Evolutionary conservation across 805 yeast species (phyloP).

Genomic region (Grigorovia jiainica): DNA sequence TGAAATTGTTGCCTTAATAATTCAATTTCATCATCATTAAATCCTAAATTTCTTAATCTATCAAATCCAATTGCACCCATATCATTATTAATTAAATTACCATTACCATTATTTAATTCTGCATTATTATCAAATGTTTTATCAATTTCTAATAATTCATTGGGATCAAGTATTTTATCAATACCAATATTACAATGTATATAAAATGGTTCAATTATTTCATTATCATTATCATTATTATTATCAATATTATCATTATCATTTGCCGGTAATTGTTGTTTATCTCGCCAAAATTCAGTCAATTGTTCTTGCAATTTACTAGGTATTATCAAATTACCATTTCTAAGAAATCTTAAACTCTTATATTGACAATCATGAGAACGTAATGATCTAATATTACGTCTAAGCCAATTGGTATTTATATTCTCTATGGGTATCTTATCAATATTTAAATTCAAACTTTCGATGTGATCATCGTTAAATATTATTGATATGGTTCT

Average conservation of each 20-base stretch:
- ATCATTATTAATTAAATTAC: conserved; percentile 11
- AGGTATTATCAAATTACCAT: conserved; percentile 18
- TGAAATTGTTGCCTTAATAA: conserved; percentile 68
- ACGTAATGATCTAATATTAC: conserved; percentile 20
- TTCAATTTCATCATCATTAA: conserved; percentile 65
- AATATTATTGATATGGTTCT: neutral
- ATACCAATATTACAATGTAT: conserved; percentile 76
- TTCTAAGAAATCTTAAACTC: conserved; percentile 22
- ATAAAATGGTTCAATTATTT: conserved; percentile 34
- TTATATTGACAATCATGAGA: conserved; percentile 10
- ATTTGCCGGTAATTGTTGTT: neutral
- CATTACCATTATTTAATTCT: conserved; percentile 6
- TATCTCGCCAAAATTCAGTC: neutral
- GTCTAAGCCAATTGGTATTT: conserved; percentile 17
- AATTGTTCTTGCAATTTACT: conserved; percentile 1
- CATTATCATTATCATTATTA: neutral
- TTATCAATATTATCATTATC: conserved; percentile 1
- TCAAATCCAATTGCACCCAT: conserved; percentile 75
- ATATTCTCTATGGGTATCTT: neutral
- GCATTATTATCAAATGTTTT: conserved; percentile 52
- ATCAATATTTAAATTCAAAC: neutral
- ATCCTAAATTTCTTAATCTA: conserved; percentile 72
- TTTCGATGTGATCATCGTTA: neutral
- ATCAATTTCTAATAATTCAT: conserved; percentile 39
- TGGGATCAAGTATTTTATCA: conserved; percentile 7